Conservation (phyloP, 208 protist genomes). For the Trypanosomatidae sp. region DNA sequence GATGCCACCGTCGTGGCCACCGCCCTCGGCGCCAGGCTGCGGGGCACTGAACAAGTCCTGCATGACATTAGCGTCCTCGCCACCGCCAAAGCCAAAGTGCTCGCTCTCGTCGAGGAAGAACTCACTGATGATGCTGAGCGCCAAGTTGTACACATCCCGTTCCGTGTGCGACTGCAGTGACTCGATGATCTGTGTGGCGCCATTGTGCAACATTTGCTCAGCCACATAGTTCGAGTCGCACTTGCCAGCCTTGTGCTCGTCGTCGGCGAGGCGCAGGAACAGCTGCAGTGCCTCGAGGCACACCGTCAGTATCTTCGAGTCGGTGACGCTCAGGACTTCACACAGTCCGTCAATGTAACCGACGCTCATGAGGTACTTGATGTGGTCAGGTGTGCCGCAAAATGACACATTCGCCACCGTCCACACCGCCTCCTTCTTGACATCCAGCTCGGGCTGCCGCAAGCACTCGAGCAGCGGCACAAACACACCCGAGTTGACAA, state of each 20-base stretch:
- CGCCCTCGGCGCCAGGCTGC: too few species aligned
- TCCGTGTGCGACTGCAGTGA: conserved; percentile 89
- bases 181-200: conserved; percentile 92
- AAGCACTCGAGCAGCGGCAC: conserved; percentile 88
- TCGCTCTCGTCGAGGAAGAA: too few species aligned
- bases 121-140: too few species aligned
- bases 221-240: conserved; percentile 47
- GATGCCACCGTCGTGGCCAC: too few species aligned
- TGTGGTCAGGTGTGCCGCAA: conserved; percentile 86
- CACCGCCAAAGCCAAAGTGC: too few species aligned
- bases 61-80: too few species aligned
- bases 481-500: conserved; percentile 88
- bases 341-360: conserved; percentile 88
- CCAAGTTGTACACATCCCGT: conserved; percentile 92
- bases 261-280: conserved; percentile 82
- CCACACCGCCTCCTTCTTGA: conserved; percentile 98
- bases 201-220: conserved; percentile 84
- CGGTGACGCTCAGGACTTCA: conserved; percentile 82
- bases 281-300: conserved; percentile 95
- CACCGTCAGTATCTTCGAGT: conserved; percentile 89
- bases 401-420: conserved; percentile 93
- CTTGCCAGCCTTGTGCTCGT: conserved; percentile 18
- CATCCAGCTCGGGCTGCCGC: conserved; percentile 80
- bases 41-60: too few species aligned
- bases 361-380: conserved; percentile 83